Conservation (phyloP, 164 flowering plant genomes). For the Cinnamomum micranthum region DNA sequence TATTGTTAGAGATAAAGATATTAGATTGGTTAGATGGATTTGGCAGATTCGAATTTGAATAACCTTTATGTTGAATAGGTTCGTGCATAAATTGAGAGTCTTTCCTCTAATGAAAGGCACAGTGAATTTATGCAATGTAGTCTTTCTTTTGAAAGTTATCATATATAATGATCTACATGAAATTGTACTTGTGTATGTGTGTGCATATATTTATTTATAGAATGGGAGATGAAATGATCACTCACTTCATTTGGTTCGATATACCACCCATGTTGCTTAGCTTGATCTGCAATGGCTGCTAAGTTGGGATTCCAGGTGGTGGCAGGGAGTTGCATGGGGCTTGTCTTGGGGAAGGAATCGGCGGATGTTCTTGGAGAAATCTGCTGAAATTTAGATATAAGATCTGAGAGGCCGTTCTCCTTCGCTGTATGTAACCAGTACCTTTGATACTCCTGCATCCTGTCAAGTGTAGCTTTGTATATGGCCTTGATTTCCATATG, state of each 20-base stretch:
- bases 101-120: neutral
- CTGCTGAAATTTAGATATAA: slow-evolving; percentile 4
- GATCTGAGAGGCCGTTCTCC: slow-evolving; percentile 39
- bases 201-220: neutral
- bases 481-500: slow-evolving; percentile 29
- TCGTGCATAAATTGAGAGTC: neutral
- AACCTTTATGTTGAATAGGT: too few species aligned
- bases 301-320: slow-evolving; percentile 17
- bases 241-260: slow-evolving; percentile 57
- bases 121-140: neutral
- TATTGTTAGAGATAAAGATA: too few species aligned
- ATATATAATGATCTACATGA: neutral
- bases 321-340: slow-evolving; percentile 1
- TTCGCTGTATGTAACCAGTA: slow-evolving; percentile 45
- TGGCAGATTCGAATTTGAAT: too few species aligned
- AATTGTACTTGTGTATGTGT: neutral
- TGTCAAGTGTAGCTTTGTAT: slow-evolving; percentile 33
- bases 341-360: neutral
- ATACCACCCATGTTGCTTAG: slow-evolving; percentile 54
- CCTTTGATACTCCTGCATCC: slow-evolving; percentile 37
- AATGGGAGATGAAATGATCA: neutral
- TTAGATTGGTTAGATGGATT: too few species aligned
- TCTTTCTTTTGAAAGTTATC: neutral
- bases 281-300: slow-evolving; percentile 31
- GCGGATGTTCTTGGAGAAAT: neutral